Percentiles rank a stretch among this genome's conserved stretches.
Conservation (phyloP, 345 rosid genomes). For the Carallia brachiata region DNA sequence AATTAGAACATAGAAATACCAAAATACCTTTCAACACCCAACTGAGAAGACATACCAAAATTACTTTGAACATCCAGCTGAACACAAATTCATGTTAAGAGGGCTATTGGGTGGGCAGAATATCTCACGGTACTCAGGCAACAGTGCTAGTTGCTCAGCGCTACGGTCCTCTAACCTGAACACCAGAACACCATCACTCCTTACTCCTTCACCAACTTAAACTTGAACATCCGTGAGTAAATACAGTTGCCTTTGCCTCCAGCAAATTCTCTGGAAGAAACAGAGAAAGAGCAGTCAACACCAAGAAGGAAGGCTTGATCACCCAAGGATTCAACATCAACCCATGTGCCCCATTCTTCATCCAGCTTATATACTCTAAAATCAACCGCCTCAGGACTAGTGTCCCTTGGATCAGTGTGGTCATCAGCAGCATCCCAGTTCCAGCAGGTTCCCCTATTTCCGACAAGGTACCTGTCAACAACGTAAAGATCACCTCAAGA, state of each 20-base stretch:
- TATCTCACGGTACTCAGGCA: background rate
- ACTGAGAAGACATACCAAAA: too few relatives aligned
- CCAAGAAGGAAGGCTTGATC: conserved; percentile 29
- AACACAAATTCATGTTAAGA: background rate
- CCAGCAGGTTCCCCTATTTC: background rate
- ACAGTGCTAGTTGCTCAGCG: background rate
- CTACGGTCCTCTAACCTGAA: conserved; percentile 2
- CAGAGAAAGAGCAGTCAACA: conserved; percentile 22
- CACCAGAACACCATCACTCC: background rate
- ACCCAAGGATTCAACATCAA: conserved; percentile 29
- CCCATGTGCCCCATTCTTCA: conserved; percentile 36
- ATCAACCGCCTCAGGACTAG: background rate
- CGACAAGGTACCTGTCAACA: conserved; percentile 24
- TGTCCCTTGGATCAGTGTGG: too few relatives aligned
- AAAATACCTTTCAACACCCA: background rate
- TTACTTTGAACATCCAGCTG: background rate
- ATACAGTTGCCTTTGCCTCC: conserved; percentile 11
- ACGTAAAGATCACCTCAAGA: conserved; percentile 27
- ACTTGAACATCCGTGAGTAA: background rate
- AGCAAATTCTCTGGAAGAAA: conserved; percentile 1
- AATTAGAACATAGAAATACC: background rate
- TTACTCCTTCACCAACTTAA: background rate
- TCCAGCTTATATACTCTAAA: conserved; percentile 41
- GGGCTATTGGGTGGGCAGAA: conserved; percentile 6
- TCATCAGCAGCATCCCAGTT: too few relatives aligned